Evolutionary conservation across 1,139 yeast species (phyloP), one percentile per base, ranked within the genome.

Genomic region (Kodamaea sp.): DNA sequence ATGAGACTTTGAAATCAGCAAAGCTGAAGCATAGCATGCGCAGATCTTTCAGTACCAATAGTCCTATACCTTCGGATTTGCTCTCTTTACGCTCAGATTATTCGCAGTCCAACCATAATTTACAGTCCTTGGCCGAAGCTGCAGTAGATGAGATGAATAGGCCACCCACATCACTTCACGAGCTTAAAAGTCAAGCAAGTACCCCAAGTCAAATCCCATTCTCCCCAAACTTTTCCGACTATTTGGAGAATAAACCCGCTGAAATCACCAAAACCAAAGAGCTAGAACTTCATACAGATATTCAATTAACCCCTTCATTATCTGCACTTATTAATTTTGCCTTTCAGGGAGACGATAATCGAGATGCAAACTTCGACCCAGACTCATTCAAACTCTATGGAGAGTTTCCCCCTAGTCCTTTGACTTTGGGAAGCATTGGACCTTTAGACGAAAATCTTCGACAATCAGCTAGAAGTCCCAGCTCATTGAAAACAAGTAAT

Each of bases 291-390:
- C 24, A 26, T 10, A 24, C 37, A 5, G 58, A 59, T 22, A 32
- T 57, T 5, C 51, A 53, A 29, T 45, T 62, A 10, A 61, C 75
- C 3, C 79, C 79, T 1, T 59, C 73, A 1, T 55, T 72, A 24
- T 65, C 78, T 0, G 70, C 74, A 1, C 49, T 73, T 22, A 64
- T 73, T 20, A 65, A 59, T 31, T 51, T 57, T 41, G 77, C 78
- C 5, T 70, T 72, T 44, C 63, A 61, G 23, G 62, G 53, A 12
- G 63, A 55, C 7, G 50, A 43, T 9, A 15, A 27, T 2, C 27
- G 29, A 10, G 35, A 25, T 4, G 27, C 22, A 3, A 6, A 10
- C 7, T 25, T 37, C 5, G 41, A 39, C 6, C 10, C 27, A 5
- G 46, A 42, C 7, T 32, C 24, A 3, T 22, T 32, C 14, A 46